Conservation (phyloP, 768 basidiomycete genomes). For the Lyophyllum decastes region DNA sequence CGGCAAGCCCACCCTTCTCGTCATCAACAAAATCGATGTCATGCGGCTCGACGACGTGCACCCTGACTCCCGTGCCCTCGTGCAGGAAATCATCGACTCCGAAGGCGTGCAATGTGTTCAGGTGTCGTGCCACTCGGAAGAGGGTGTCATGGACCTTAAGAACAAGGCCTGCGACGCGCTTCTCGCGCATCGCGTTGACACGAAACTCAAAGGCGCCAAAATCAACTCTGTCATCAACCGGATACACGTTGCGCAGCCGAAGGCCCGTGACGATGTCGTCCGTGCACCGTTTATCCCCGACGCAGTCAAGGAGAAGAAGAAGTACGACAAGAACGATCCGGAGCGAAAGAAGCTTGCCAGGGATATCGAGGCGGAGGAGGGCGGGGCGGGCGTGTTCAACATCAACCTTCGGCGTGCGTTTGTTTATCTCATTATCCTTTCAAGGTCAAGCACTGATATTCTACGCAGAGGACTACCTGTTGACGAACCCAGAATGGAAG, state of each 20-base stretch:
- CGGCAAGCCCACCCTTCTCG: conserved; percentile 90
- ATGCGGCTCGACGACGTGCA: conserved; percentile 83
- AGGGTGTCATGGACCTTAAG: conserved; percentile 97
- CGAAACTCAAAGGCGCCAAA: conserved; percentile 91
- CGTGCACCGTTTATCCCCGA: conserved; percentile 91
- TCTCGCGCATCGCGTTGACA: conserved; percentile 91
- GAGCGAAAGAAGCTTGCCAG: conserved; percentile 70
- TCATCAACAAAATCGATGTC: conserved; percentile 98
- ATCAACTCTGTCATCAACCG: conserved; percentile 92
- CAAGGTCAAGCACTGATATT: neutral
- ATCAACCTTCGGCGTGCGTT: conserved; percentile 85
- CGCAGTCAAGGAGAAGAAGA: conserved; percentile 68
- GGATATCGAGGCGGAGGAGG: conserved; percentile 84
- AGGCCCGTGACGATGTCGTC: conserved; percentile 86
- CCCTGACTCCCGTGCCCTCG: conserved; percentile 72
- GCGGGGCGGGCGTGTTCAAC: conserved; percentile 90
- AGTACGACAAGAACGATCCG: conserved; percentile 87
- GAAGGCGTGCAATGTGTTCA: conserved; percentile 78
- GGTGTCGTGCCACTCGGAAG: conserved; percentile 93
- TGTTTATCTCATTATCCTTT: neutral
- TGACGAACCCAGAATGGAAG: conserved; percentile 93
- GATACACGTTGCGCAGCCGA: conserved; percentile 93
- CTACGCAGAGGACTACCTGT: conserved; percentile 80
- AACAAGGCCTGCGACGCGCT: conserved; percentile 95
- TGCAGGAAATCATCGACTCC: conserved; percentile 82